Base-by-base conservation (phyloP, 768 basidiomycete genomes). In the Inosperma sp. region DNA sequence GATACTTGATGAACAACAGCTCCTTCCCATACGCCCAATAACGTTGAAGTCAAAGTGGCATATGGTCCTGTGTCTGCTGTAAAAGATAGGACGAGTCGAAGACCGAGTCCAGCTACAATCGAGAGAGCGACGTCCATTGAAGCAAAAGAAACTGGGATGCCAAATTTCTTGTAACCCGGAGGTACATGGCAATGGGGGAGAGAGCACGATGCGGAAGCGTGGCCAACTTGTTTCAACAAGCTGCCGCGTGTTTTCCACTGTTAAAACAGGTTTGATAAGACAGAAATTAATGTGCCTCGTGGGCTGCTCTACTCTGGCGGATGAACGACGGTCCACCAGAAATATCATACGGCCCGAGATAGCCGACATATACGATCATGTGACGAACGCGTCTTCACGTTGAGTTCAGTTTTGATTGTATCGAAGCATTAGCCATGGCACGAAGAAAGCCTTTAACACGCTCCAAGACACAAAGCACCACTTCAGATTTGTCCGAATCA, bases 11-110 rank as follows among this genome's bases (percentile, higher is more conserved):
- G 70, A n/a, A 76, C 56, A 16, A 71, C 64, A 23, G 68, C 62
- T 37, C 73, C 74, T 58, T 76, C 74, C 71, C 71, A 74, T 34
- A 72, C 39, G 7, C 77, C 77, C 14, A 78, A 52, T 12, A 75
- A 57, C 12, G 65, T 65, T 25, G 72, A 66, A 14, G 58, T 57
- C 5, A 75, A 43, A 23, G 56, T 62, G 39, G 59, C 63, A 9
- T 63, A 51, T 12, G 65, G 60, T 25, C 62, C 63, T 22, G 59
- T 52, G 26, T 65, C 51, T 26, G 62, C 54, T 5, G 66, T 49
- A 31, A 54, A 57, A 16, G 58, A 53, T 14, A 73, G 62, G 53
- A 73, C 62, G 25, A 72, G 51, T 17, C 76, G 70, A 17, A 76
- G 61, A n/a, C 66, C 68, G 29, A 77, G 67, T n/a, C 75, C 74